phyloP scores from a whole-genome alignment of 805 yeast species.

The Saturnispora silvae region DNA sequence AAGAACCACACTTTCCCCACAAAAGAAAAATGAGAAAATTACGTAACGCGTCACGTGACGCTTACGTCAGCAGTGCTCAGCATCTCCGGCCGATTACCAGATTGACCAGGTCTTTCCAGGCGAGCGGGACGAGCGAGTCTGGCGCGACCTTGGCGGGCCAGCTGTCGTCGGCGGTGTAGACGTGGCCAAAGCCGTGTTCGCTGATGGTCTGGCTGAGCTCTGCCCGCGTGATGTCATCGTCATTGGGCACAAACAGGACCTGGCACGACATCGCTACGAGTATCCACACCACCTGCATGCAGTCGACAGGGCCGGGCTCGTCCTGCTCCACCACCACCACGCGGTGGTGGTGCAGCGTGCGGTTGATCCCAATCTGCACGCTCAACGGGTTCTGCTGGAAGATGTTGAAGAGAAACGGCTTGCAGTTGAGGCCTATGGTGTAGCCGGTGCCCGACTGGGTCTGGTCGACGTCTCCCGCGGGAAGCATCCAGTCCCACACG shows the following conservation, averaged over 20 bases:
- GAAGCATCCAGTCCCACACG: constrained; percentile 50
- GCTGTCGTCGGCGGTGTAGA: no score
- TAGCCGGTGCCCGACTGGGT: no score
- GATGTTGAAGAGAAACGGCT: constrained; percentile 29
- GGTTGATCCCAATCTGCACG: neutral
- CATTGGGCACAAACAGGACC: neutral
- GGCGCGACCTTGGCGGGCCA: no score
- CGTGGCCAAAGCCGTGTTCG: no score
- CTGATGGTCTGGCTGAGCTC: no score
- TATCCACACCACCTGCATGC: constrained; percentile 7
- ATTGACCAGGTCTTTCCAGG: no score
- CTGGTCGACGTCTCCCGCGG: constrained; percentile 46
- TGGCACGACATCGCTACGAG: neutral
- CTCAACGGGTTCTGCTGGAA: neutral
- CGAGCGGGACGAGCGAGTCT: no score
- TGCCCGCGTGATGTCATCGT: neutral
- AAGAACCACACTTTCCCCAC: no score
- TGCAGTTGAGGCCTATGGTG: constrained; percentile 28
- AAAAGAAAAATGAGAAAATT: no score
- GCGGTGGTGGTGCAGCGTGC: neutral
- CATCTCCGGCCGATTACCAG: no score
- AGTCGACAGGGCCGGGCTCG: neutral
- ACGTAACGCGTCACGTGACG: no score
- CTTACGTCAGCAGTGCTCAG: no score
- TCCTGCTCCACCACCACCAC: neutral